Conservation (phyloP, 306 rosid genomes). For the Castanospermum australe region DNA sequence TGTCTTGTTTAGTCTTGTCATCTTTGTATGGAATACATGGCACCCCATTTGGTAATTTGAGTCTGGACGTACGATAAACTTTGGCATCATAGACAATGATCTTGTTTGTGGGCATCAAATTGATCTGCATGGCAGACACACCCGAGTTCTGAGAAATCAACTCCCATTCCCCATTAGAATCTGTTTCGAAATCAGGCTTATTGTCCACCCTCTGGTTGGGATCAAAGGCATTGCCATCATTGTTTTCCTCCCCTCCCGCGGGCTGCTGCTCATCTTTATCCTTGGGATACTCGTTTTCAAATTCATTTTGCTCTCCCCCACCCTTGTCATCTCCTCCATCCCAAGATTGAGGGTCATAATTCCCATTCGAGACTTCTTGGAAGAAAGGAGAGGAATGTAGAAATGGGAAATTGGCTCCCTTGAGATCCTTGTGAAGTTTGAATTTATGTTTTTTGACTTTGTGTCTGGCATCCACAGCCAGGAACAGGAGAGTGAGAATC, state of each 20-base stretch:
- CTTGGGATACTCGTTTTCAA: no score
- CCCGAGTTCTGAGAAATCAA: conserved; percentile 37
- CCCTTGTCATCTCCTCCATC: no score
- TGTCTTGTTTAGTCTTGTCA: background rate
- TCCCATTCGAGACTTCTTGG: background rate
- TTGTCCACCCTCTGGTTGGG: background rate
- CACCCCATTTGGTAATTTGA: conserved; percentile 44
- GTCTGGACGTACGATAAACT: conserved; percentile 44
- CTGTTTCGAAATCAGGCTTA: conserved; percentile 9
- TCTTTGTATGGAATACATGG: conserved; percentile 48
- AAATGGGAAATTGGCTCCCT: no score
- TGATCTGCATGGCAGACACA: conserved; percentile 76
- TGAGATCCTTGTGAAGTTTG: background rate
- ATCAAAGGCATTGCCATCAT: background rate
- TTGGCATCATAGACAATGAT: conserved; percentile 55
- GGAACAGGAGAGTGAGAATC: conserved; percentile 37
- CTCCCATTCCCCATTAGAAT: conserved; percentile 52
- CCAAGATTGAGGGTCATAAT: no score
- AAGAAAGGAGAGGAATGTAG: background rate
- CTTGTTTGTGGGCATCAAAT: conserved; percentile 69
- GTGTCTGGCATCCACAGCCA: conserved; percentile 20
- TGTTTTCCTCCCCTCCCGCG: background rate
- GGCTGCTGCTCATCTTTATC: background rate
- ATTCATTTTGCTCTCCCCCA: no score
- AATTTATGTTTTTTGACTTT: background rate